Evolutionary conservation across 371 early-diverging fungal genomes (phyloP), one percentile per base, ranked within the genome.

Genomic region (Mortierella sp.): DNA sequence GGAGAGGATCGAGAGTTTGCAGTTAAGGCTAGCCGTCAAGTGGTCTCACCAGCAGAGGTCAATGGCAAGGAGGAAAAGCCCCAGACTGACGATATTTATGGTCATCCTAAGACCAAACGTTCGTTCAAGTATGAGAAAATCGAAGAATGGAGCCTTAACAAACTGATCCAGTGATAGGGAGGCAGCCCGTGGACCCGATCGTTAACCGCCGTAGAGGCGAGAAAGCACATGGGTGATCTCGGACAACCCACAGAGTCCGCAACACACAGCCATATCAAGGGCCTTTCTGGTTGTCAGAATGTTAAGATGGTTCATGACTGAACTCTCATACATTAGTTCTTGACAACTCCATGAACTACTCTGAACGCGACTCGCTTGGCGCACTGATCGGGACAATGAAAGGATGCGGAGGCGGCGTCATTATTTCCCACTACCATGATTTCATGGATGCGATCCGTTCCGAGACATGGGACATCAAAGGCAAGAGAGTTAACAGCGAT

Each of bases 271-370:
- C 91, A 89, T 76, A 93, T 94, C 79, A 86, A 87, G 82, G 93
- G 91, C 83, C 87, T 96, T 16, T 93, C 94, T 61, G 95, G 95
- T 80, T 95, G 95, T 59, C 95, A 96, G 78, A 96, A 96, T 84
- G 93, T 93, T 82, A 91, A 93, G 88, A 86, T 96, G 45, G 93
- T 93, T 23, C 86, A 95, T 93, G 93, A 92, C 87, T 89, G 82
- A 83, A 87, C 66, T 95, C 95, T 56, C 94, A 95, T 80, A 89
- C 95, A 79, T 79, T 96, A 61, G 93, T 95, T 71, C 83, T 94
- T 63, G 95, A 96, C 81, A 95, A 95, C 82, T 95, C 95, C 67
- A 95, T 94, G 80, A 92, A 92, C 72, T 92, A 93, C 79, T 80
- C 92, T 82, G 91, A 91, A 82, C 88, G 91, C 61, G 91, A 91